These are phyloP conservation scores for Gossypium anomalum DNA, from an alignment of 345 rosid species.

Conservation along the genomic window DNA sequence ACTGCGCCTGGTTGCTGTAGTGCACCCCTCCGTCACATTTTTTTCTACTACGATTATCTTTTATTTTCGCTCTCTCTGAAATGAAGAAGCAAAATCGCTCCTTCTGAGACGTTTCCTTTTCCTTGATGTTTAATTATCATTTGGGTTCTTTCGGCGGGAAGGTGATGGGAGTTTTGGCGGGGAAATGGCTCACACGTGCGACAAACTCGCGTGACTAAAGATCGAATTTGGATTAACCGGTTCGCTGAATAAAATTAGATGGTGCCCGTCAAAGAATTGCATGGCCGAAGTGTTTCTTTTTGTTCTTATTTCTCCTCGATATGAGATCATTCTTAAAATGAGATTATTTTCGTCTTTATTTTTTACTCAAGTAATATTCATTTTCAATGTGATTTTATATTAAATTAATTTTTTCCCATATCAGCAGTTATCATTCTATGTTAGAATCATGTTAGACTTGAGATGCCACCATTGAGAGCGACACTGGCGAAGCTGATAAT, in stretches of 20 bases:
- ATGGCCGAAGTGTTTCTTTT: no score
- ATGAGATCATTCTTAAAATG: no score
- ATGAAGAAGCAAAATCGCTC: not conserved
- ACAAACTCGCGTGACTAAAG: not conserved
- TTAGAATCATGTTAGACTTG: no score
- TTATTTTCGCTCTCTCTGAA: not conserved
- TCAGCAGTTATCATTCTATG: no score
- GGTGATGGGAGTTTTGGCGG: not conserved
- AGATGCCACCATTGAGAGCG: no score
- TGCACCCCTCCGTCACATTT: conserved; percentile 26
- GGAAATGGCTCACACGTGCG: not conserved
- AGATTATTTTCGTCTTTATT: no score
- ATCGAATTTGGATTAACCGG: not conserved
- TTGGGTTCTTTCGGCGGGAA: not conserved
- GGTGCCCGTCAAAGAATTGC: not conserved
- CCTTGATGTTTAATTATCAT: not conserved
- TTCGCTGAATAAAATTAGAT: not conserved
- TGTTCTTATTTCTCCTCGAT: no score
- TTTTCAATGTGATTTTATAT: no score
- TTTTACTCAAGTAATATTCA: no score
- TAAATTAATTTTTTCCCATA: no score
- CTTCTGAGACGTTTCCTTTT: not conserved
- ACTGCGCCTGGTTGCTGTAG: conserved; percentile 93
- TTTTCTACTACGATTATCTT: not conserved
- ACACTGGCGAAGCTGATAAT: no score